Evolutionary conservation across 768 basidiomycete genomes (phyloP), one percentile per base, ranked within the genome.

Genomic region (Boletus barrowsii): DNA sequence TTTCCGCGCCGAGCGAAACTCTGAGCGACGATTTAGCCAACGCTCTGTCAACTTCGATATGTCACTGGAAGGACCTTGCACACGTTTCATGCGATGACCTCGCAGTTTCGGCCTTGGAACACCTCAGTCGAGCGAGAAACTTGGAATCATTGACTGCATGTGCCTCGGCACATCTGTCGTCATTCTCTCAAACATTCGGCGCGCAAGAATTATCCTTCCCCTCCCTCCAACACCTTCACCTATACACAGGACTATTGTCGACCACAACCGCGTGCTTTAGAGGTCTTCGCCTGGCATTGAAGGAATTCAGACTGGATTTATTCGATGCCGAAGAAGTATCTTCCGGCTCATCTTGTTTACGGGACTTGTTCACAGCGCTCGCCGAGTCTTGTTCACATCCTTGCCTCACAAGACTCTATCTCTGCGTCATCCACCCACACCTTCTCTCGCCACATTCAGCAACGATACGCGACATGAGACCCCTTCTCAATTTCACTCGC

Each of bases 61-160:
- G 59, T 51, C 59, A 18, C 37, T 65, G 64, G 65, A 56, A 56
- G 2, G 32, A 58, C 40, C 62, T 65, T 37, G 45, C 32, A 26
- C 44, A 48, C 13, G 59, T 65, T 10, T 48, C 64, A 4, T 65
- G 64, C 10, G 64, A 67, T 9, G 65, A 65, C 37, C 62, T 65
- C 45, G 49, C 59, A 0, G 6, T 49, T 5, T 10, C 59, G 3
- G 64, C 65, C 17, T 26, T 67, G 48, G 47, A 58, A 11, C 59
- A 67, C 51, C 62, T 65, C 6, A 22, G 53, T 36, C 59, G 9
- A 13, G 37, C 20, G 32, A 61, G n/a, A 30, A 40, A 48, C 30
- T 40, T 65, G 45, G 44, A 58, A 10, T 65, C 64, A 0, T 40
- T 65, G 22, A 56, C 64, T 7, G 49, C 50, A 1, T 58, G 45